These are phyloP conservation scores for Quercus engelmannii DNA, from an alignment of 306 rosid species.

Conservation along the genomic window DNA sequence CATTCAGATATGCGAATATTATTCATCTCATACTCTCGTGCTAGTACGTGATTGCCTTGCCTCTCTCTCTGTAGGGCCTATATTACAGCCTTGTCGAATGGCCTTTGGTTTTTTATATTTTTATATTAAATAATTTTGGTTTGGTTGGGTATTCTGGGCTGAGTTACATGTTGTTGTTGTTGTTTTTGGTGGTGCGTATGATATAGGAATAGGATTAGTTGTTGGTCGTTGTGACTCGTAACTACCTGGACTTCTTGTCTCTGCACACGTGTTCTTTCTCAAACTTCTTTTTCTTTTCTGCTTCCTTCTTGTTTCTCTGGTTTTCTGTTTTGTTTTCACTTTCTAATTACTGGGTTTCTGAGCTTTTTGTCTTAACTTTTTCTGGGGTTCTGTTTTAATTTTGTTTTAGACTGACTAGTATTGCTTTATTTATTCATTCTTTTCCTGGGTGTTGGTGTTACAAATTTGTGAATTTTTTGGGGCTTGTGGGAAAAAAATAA, in stretches of 20 bases:
- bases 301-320: neutral
- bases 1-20: too few relatives aligned
- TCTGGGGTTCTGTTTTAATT: slow-evolving; percentile 12
- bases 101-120: slow-evolving; percentile 1
- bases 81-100: slow-evolving; percentile 22
- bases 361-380: slow-evolving; percentile 21
- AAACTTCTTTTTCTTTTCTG: neutral
- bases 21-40: neutral
- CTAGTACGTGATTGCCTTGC: neutral
- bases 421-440: neutral
- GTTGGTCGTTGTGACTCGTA: neutral
- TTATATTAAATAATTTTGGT: too few relatives aligned
- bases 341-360: slow-evolving; percentile 19
- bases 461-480: slow-evolving; percentile 22
- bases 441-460: slow-evolving; percentile 20
- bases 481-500: neutral
- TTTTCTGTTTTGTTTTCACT: slow-evolving; percentile 1
- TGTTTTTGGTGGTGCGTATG: neutral
- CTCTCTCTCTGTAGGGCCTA: neutral
- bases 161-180: too few relatives aligned
- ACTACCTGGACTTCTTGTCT: slow-evolving; percentile 20
- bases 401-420: neutral
- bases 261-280: slow-evolving; percentile 18
- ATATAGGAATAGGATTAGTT: neutral
- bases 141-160: too few relatives aligned